phyloP scores from a whole-genome alignment of 78 protist genomes.

The Pirum gemmata region DNA sequence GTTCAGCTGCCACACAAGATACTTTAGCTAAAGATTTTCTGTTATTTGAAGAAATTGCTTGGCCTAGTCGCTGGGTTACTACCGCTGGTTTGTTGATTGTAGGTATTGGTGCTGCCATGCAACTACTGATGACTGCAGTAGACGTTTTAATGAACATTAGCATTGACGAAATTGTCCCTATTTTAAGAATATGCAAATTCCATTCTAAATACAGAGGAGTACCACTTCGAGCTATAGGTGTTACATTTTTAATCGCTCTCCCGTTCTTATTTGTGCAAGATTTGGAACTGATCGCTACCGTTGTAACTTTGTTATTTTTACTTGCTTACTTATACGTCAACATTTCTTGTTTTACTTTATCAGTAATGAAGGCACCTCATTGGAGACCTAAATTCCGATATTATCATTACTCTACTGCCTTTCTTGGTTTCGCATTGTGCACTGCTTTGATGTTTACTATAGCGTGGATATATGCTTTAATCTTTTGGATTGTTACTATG shows the following conservation, averaged over 20 bases:
- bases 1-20: not conserved
- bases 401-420: conserved; percentile 18
- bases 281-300: conserved; percentile 21
- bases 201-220: not conserved
- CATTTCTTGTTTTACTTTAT: conserved; percentile 23
- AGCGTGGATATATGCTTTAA: conserved; percentile 30
- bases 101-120: conserved; percentile 43
- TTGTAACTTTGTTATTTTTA: conserved; percentile 43
- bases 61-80: not conserved
- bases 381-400: conserved; percentile 48
- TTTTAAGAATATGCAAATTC: not conserved
- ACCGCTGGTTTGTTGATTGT: conserved; percentile 2
- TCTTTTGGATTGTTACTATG: not conserved
- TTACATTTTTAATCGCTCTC: not conserved
- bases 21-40: not conserved
- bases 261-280: not conserved
- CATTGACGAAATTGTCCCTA: conserved; percentile 16
- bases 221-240: not conserved
- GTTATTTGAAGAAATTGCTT: not conserved
- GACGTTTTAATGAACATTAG: conserved; percentile 23
- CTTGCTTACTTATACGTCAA: conserved; percentile 26
- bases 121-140: conserved; percentile 24
- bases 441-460: conserved; percentile 42
- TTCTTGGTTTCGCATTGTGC: conserved; percentile 22
- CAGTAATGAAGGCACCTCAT: not conserved